Evolutionary conservation across 495 filamentous ascomycete species (phyloP).

Genomic region (Aspergillus funiculosus): DNA sequence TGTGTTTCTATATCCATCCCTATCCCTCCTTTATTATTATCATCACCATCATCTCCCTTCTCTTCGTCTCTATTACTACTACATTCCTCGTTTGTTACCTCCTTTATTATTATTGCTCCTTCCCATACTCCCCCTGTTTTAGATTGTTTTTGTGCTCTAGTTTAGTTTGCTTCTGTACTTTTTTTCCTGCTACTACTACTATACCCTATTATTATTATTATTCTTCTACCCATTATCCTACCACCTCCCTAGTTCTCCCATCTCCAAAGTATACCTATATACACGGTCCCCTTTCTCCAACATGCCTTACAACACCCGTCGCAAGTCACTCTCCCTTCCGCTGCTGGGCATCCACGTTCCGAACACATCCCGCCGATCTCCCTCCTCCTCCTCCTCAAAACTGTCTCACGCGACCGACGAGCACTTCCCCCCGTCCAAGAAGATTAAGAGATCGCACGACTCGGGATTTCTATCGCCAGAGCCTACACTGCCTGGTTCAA

Average conservation of each 20-base stretch:
- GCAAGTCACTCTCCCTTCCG: constrained; percentile 91
- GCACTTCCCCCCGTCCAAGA: constrained; percentile 67
- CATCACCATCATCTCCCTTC: constrained; percentile 9
- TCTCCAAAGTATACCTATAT: constrained; percentile 1
- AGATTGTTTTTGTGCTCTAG: constrained; percentile 6
- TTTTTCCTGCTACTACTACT: no score
- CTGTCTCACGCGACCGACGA: constrained; percentile 45
- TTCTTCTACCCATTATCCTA: constrained; percentile 14
- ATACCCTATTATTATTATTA: constrained; percentile 14
- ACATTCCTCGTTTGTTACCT: constrained; percentile 12
- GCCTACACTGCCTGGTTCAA: constrained; percentile 33
- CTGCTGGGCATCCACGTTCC: constrained; percentile 91
- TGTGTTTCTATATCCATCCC: constrained; percentile 10
- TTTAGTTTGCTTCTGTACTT: no score
- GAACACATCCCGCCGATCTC: constrained; percentile 65
- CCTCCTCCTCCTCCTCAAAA: constrained; percentile 58
- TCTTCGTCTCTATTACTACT: constrained; percentile 2
- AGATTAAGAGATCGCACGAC: constrained; percentile 75
- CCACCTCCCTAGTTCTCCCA: constrained; percentile 14
- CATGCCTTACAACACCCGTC: constrained; percentile 97
- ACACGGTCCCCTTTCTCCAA: constrained; percentile 18
- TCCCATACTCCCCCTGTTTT: not conserved
- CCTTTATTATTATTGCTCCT: constrained; percentile 10
- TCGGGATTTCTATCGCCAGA: constrained; percentile 49
- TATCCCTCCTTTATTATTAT: constrained; percentile 5